A percentile compares a stretch with the other conserved stretches of the same genome.
Evolutionary conservation across 106 monocot genomes (phyloP).

Genomic region (Dendrobium officinale): DNA sequence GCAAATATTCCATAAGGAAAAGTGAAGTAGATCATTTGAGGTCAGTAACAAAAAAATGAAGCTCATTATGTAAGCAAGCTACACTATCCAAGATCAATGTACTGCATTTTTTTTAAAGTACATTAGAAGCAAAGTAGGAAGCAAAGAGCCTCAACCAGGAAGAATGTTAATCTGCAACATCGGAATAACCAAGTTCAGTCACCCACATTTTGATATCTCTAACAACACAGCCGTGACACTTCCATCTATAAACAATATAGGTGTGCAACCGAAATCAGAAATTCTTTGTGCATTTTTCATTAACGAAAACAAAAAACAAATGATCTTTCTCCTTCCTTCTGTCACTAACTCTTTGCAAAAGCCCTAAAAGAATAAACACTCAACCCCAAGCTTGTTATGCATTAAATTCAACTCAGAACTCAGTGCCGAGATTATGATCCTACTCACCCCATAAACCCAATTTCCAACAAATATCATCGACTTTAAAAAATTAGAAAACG

Average conservation of each 20-base stretch:
- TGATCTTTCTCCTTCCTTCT: neutral
- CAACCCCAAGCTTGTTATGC: neutral
- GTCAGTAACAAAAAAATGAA: neutral
- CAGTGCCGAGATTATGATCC: neutral
- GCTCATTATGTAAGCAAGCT: neutral
- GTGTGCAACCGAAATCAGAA: neutral
- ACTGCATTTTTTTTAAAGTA: neutral
- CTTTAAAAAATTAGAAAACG: conserved; percentile 4
- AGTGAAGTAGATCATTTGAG: neutral
- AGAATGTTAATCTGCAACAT: neutral
- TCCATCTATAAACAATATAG: neutral
- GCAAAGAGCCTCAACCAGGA: neutral
- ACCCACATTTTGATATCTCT: neutral
- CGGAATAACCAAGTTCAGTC: neutral
- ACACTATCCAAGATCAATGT: neutral
- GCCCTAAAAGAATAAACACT: neutral
- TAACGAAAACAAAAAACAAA: neutral
- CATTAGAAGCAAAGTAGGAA: neutral
- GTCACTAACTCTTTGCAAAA: neutral
- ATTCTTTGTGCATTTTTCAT: neutral
- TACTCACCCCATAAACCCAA: neutral
- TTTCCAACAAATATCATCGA: conserved; percentile 1
- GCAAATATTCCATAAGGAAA: neutral
- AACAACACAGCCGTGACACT: neutral
- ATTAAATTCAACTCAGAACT: neutral